A percentile compares a stretch with the other conserved stretches of the same genome.
Conservation (phyloP, 176 grass and related monocot species). For the Eleusine coracana region DNA sequence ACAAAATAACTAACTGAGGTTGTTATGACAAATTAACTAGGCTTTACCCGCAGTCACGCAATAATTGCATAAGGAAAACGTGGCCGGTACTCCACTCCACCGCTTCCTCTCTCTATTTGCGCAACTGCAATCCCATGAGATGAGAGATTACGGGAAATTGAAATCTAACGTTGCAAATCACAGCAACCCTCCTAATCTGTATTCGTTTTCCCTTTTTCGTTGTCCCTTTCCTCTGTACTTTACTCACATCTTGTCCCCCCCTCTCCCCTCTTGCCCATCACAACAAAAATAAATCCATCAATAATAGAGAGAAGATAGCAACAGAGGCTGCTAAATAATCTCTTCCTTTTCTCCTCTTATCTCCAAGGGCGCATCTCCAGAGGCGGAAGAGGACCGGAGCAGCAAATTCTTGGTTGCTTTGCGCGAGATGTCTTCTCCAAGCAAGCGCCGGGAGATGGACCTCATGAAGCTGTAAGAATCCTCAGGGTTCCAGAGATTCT, state of each 20-base stretch:
- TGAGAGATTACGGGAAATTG: neutral
- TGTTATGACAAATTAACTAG: neutral
- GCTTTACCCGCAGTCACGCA: neutral
- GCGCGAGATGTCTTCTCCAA: conserved; percentile 76
- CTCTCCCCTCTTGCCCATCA: neutral
- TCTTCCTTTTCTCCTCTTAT: conserved; percentile 16
- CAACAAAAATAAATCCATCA: conserved; percentile 34
- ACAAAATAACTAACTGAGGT: neutral
- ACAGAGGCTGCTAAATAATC: conserved; percentile 34
- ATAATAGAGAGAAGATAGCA: conserved; percentile 34
- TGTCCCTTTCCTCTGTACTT: conserved; percentile 47
- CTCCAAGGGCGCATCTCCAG: neutral
- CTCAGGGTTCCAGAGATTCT: neutral
- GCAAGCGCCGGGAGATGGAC: conserved; percentile 99
- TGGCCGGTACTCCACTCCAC: conserved; percentile 1
- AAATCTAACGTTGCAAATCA: neutral
- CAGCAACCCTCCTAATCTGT: neutral
- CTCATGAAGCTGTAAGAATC: conserved; percentile 95
- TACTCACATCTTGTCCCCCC: conserved; percentile 26
- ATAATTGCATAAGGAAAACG: neutral
- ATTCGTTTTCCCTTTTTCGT: conserved; percentile 3
- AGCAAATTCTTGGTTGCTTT: neutral
- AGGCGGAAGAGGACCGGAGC: conserved; percentile 17
- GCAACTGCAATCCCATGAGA: neutral
- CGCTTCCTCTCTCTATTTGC: neutral